phyloP scores from a whole-genome alignment of 2,329 filamentous ascomycete species.

The Eutypa lata region DNA sequence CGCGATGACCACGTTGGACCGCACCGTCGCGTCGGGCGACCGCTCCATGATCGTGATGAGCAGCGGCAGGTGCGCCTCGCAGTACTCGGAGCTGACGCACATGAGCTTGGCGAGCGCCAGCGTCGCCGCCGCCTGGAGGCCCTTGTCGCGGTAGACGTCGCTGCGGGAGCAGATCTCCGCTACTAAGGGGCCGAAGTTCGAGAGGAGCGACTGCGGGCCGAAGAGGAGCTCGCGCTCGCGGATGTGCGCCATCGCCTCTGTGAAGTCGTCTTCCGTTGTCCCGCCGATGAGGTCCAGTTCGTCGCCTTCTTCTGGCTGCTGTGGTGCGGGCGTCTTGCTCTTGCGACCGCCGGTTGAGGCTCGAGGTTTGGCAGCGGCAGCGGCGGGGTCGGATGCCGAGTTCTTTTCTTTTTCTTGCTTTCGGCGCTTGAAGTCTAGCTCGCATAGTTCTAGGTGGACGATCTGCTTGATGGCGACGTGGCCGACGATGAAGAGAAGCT shows the following conservation, averaged over 20 bases:
- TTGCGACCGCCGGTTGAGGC: slow-evolving; percentile 26
- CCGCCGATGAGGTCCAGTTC: slow-evolving; percentile 96
- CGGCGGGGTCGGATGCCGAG: slow-evolving; percentile 38
- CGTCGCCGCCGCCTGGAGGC: slow-evolving; percentile 88
- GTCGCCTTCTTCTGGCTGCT: slow-evolving; percentile 73
- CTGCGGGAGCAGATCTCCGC: slow-evolving; percentile 94
- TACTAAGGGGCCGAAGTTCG: slow-evolving; percentile 86
- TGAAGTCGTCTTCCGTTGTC: slow-evolving; percentile 92
- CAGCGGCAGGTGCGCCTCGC: slow-evolving; percentile 85
- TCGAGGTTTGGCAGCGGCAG: no score
- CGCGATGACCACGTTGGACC: slow-evolving; percentile 94
- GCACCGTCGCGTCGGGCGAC: slow-evolving; percentile 85
- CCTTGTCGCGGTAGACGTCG: slow-evolving; percentile 84
- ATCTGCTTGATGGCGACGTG: slow-evolving; percentile 99
- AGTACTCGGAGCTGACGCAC: slow-evolving; percentile 97
- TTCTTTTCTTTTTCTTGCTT: slow-evolving; percentile 86
- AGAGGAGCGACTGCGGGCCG: slow-evolving; percentile 78
- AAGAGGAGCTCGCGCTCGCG: slow-evolving; percentile 79
- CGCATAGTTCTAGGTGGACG: slow-evolving; percentile 94
- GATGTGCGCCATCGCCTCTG: slow-evolving; percentile 80
- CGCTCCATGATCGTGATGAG: slow-evolving; percentile 98
- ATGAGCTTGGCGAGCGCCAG: slow-evolving; percentile 96
- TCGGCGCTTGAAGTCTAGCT: slow-evolving; percentile 94
- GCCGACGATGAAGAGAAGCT: slow-evolving; percentile 90
- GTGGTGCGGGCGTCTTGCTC: slow-evolving; percentile 37